Conservation (phyloP, 108 stramenopile genomes). For the Pseudonitzschia delicatissima region DNA sequence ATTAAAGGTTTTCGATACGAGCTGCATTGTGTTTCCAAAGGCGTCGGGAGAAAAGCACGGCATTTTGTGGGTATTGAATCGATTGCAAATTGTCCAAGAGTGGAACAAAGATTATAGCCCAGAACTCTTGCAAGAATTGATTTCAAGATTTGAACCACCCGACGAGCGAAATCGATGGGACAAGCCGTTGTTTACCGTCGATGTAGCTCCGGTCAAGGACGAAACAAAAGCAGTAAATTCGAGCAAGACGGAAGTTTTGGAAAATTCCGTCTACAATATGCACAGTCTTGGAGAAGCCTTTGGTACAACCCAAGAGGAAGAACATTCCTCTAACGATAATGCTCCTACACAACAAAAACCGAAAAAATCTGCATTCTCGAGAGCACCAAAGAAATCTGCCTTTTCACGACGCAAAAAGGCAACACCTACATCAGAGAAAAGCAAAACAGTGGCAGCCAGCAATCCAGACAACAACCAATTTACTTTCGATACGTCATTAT, state of each 20-base stretch:
- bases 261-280: slow-evolving; percentile 63
- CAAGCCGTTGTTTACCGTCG: slow-evolving; percentile 72
- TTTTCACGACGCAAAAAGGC: slow-evolving; percentile 6
- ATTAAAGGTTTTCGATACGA: slow-evolving; percentile 92
- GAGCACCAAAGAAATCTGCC: slow-evolving; percentile 19
- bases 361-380: slow-evolving; percentile 2
- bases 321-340: neutral
- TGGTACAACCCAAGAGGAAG: neutral
- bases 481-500: neutral
- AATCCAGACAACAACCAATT: neutral
- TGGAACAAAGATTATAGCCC: slow-evolving; percentile 63
- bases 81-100: slow-evolving; percentile 33
- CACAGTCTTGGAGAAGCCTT: slow-evolving; percentile 50
- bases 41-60: slow-evolving; percentile 75
- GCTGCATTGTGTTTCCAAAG: slow-evolving; percentile 81
- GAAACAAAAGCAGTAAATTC: slow-evolving; percentile 18
- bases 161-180: slow-evolving; percentile 89
- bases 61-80: slow-evolving; percentile 75
- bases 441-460: neutral
- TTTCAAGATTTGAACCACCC: slow-evolving; percentile 85
- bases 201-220: slow-evolving; percentile 34
- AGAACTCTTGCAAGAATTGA: slow-evolving; percentile 58
- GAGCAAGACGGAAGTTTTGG: slow-evolving; percentile 32
- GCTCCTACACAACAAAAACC: neutral
- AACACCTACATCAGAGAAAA: neutral